These are phyloP conservation scores for Termitomyces sp. DNA, from an alignment of 768 basidiomycete genomes.

Conservation along the genomic window DNA sequence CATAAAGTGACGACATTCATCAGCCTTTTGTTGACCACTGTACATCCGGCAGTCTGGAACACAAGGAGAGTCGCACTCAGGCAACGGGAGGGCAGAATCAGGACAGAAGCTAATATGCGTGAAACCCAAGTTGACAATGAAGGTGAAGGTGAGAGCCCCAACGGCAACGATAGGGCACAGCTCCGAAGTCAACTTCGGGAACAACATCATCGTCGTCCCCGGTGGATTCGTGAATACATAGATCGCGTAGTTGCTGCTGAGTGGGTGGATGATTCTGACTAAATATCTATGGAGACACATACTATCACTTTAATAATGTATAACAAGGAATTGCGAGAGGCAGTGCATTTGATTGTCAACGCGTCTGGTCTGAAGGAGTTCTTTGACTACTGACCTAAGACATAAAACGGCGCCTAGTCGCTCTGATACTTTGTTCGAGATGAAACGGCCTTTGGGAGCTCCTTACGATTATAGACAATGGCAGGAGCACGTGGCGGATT, in stretches of 20 bases:
- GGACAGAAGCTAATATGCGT: constrained; percentile 55
- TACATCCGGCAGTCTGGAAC: constrained; percentile 75
- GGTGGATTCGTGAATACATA: constrained; percentile 62
- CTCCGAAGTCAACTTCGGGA: constrained; percentile 38
- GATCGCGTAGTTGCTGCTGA: constrained; percentile 57
- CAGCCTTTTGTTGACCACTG: constrained; percentile 48
- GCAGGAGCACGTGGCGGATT: constrained; percentile 11
- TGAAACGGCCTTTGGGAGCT: constrained; percentile 9
- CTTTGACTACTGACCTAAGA: not conserved
- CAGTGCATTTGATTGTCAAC: not conserved
- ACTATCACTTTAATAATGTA: constrained; percentile 16
- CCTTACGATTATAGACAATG: constrained; percentile 4
- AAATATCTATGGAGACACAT: constrained; percentile 17
- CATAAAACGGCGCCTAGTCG: not conserved
- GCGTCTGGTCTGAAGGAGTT: not conserved
- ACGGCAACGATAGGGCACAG: constrained; percentile 25
- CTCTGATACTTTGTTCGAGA: constrained; percentile 10
- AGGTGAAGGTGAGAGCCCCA: constrained; percentile 23
- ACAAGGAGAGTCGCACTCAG: constrained; percentile 52
- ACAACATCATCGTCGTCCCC: constrained; percentile 45
- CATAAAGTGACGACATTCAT: constrained; percentile 51
- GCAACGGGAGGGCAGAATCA: constrained; percentile 57
- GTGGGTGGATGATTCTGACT: constrained; percentile 64
- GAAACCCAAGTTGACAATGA: constrained; percentile 23
- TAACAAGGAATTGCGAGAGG: not conserved